Evolutionary conservation across 1,139 yeast genomes (phyloP).

Genomic region (Pichia sp.): DNA sequence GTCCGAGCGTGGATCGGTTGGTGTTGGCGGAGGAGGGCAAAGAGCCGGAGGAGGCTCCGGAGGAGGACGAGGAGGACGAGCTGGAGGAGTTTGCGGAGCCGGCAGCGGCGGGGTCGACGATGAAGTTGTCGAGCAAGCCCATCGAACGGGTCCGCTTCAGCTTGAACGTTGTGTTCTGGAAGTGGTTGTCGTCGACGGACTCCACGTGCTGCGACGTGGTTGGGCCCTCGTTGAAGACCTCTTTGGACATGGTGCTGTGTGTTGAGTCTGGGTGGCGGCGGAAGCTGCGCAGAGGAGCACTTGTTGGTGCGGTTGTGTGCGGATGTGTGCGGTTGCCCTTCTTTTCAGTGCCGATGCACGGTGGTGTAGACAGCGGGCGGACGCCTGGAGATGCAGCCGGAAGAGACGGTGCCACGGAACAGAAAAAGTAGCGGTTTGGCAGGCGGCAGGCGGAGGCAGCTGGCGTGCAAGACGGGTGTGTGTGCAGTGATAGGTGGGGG

Average conservation of each 20-base stretch:
- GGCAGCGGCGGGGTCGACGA: not conserved
- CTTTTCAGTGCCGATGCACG: no score
- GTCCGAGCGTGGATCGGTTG: not conserved
- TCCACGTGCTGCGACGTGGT: slow-evolving; percentile 47
- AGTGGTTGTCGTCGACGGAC: slow-evolving; percentile 69
- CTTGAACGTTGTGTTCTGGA: slow-evolving; percentile 67
- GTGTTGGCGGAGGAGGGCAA: slow-evolving; percentile 4
- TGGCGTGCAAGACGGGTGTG: no score
- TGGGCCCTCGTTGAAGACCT: slow-evolving; percentile 35
- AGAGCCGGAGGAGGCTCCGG: not conserved
- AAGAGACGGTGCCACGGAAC: not conserved
- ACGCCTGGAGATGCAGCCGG: not conserved
- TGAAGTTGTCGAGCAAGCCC: slow-evolving; percentile 48
- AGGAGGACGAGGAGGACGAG: not conserved
- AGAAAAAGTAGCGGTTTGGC: not conserved
- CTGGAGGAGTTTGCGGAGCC: not conserved
- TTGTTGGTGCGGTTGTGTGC: no score
- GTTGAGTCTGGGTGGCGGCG: not conserved
- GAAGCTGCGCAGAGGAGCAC: no score
- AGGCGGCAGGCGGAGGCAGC: no score
- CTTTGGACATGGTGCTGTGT: slow-evolving; percentile 22
- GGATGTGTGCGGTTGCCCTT: no score
- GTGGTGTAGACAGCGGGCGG: no score
- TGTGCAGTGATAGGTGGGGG: no score
- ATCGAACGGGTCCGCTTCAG: slow-evolving; percentile 79